Conservation (phyloP, 2,329 filamentous ascomycete genomes). For the Ramularia endophylla region DNA sequence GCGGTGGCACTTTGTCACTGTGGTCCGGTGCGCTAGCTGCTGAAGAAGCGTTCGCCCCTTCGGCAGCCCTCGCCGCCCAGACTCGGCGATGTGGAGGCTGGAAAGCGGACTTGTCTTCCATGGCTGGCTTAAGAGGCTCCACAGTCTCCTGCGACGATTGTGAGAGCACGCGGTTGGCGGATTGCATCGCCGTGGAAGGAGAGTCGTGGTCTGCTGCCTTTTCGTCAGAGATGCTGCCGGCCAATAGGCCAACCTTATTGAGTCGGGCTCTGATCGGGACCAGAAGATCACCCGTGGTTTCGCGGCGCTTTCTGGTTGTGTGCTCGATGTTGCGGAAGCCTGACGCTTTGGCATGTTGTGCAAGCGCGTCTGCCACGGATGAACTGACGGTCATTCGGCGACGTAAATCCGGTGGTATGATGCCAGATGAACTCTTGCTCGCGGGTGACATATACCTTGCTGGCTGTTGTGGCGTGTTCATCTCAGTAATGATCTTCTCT, state of each 20-base stretch:
- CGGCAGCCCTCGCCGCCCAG: not conserved
- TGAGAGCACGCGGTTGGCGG: slow-evolving; percentile 1
- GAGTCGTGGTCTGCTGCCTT: slow-evolving; percentile 2
- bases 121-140: not conserved
- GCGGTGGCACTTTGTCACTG: slow-evolving; percentile 2
- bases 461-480: not conserved
- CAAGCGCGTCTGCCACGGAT: slow-evolving; percentile 9
- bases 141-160: slow-evolving; percentile 2
- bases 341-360: slow-evolving; percentile 12
- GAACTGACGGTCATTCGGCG: slow-evolving; percentile 5
- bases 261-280: slow-evolving; percentile 19
- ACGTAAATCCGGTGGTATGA: not conserved
- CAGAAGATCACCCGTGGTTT: slow-evolving; percentile 18
- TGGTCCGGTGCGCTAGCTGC: not conserved
- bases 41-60: not conserved
- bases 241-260: slow-evolving; percentile 14
- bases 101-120: not conserved
- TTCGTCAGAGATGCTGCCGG: not conserved
- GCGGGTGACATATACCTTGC: not conserved
- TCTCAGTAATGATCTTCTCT: slow-evolving; percentile 2
- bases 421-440: not conserved
- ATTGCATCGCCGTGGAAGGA: slow-evolving; percentile 5
- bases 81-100: not conserved
- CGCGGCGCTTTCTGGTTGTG: slow-evolving; percentile 14
- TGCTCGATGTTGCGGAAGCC: slow-evolving; percentile 18